Percentiles rank a stretch among this genome's conserved stretches.
phyloP scores from a whole-genome alignment of 176 grass and related monocot species.

The Oryza australiensis region DNA sequence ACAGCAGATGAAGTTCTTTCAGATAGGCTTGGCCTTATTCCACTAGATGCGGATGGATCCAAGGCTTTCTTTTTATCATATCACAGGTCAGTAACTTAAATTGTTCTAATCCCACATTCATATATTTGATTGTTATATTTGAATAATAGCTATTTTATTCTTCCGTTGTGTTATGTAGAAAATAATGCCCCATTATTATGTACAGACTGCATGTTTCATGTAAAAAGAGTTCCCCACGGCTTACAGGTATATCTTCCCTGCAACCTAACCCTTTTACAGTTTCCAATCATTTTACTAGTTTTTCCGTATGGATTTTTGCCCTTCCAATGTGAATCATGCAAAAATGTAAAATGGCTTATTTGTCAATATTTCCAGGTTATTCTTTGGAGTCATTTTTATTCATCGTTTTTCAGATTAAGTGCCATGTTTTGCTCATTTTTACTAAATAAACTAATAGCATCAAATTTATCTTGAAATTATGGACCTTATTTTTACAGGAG shows the following conservation, averaged over 20 bases:
- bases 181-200: constrained; percentile 75
- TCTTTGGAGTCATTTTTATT: not conserved
- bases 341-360: not conserved
- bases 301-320: not conserved
- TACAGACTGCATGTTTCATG: constrained; percentile 75
- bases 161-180: constrained; percentile 48
- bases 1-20: constrained; percentile 86
- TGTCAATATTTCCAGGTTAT: not conserved
- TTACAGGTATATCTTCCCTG: constrained; percentile 59
- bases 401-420: constrained; percentile 26
- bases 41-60: constrained; percentile 71
- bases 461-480: too few species aligned
- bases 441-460: too few species aligned
- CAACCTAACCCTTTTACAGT: not conserved
- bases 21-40: constrained; percentile 85
- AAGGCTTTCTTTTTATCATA: constrained; percentile 88
- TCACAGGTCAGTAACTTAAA: constrained; percentile 50
- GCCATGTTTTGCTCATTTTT: too few species aligned
- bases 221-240: constrained; percentile 46
- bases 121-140: constrained; percentile 7
- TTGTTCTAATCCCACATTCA: constrained; percentile 14
- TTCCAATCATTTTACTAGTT: not conserved
- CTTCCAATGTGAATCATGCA: constrained; percentile 1
- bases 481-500: too few species aligned
- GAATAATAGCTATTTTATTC: constrained; percentile 23